Base-by-base conservation (phyloP, 163 green algal genomes). In the Scenedesmus sp. region DNA sequence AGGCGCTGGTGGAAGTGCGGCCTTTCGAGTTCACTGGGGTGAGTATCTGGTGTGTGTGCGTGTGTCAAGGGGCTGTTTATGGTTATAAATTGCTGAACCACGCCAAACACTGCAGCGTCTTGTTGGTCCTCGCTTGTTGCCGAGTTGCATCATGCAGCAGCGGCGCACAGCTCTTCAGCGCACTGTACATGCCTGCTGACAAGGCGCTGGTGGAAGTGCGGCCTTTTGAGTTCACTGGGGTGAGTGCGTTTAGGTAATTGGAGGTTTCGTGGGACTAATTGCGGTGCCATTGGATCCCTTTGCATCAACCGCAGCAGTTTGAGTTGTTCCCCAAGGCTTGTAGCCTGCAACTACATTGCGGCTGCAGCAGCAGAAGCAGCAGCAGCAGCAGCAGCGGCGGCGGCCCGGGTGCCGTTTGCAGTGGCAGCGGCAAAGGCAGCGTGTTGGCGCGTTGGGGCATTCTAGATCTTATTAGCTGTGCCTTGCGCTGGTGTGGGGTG, bases 1-100 rank as follows among this genome's bases (percentile, higher is more conserved):
- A 90, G 66, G 54, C 66, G 52, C 67, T 90, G 46, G 67, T 90
- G 67, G 86, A 90, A 55, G 62, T 90, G 64, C 52, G 86, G 86
- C 86, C 86, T 2, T 66, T 73, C 86, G 10, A 84, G 4, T 90
- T 90, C 86, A 73, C 34, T 9, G 26, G 64, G 86, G 86, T 90
- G 86, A 62, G 86, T 9, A 46, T 46, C 34, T 46, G 34, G 34
- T 46, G 34, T 46, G 34, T 46, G 34, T 46, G 34, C 34, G 34
- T 46, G 34, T 46, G 34, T 46, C 34, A 46, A 46, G 34, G 34
- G 34, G 34, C 34, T 46, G 0, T 46, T 46, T 46, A 46, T 46
- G 34, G 34, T 46, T 46, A 46, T 46, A 46, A 46, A 46, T 46
- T 46, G 34, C 34, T 46, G 34, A 46, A 46, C 34, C 34, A 46